Percentiles rank a stretch among this genome's conserved stretches.
phyloP scores from a whole-genome alignment of 73 alveolate species.

The Uronychia setigera region DNA sequence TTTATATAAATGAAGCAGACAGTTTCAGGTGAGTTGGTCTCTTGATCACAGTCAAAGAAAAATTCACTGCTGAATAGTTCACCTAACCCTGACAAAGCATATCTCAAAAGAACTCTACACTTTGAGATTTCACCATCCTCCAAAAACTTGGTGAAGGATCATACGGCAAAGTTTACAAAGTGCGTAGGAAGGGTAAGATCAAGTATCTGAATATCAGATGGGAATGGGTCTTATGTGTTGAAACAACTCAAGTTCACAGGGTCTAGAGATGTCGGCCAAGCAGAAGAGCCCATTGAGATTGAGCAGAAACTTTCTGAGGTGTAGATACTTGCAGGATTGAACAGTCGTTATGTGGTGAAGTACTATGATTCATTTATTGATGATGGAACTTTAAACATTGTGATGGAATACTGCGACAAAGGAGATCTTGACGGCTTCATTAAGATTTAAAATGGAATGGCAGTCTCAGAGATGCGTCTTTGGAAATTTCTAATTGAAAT shows the following conservation, averaged over 20 bases:
- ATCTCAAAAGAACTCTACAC: no score
- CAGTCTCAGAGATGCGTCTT: slow-evolving; percentile 66
- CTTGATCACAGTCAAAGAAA: no score
- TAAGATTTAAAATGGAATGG: slow-evolving; percentile 69
- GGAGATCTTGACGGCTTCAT: slow-evolving; percentile 88
- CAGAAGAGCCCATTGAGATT: slow-evolving; percentile 62
- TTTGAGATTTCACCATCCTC: no score
- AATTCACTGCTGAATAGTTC: no score
- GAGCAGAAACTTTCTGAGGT: neutral
- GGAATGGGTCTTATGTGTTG: slow-evolving; percentile 64
- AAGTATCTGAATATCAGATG: no score
- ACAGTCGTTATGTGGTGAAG: slow-evolving; percentile 80
- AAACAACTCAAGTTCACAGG: slow-evolving; percentile 65
- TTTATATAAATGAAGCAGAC: no score
- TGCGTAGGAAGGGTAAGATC: no score
- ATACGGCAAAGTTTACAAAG: no score
- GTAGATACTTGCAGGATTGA: slow-evolving; percentile 55
- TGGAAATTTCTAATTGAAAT: slow-evolving; percentile 71
- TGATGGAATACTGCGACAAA: slow-evolving; percentile 97
- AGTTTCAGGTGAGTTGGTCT: no score
- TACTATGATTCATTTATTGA: slow-evolving; percentile 90
- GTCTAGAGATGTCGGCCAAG: slow-evolving; percentile 31
- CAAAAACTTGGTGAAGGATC: no score
- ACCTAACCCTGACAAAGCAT: no score
- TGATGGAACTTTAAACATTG: slow-evolving; percentile 74